A percentile compares a stretch with the other conserved stretches of the same genome.
phyloP scores from a whole-genome alignment of 805 yeast genomes.

The Metschnikowia amazonensis region DNA sequence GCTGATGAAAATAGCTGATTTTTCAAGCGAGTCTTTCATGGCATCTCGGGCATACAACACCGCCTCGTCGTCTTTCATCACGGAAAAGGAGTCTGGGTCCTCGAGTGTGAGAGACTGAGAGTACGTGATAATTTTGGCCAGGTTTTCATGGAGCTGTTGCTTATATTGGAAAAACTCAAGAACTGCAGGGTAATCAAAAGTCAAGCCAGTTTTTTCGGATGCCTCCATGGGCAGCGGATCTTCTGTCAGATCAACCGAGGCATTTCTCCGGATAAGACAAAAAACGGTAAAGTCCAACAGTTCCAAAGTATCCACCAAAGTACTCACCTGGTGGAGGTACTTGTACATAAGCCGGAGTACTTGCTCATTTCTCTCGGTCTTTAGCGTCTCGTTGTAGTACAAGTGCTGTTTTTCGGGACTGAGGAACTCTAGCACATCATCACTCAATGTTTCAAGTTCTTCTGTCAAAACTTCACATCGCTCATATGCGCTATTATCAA shows the following conservation, averaged over 20 bases:
- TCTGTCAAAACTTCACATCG: conserved; percentile 33
- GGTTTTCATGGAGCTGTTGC: conserved; percentile 63
- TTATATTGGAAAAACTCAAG: conserved; percentile 74
- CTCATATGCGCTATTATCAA: conserved; percentile 47
- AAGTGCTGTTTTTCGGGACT: conserved; percentile 34
- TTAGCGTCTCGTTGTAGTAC: conserved; percentile 31
- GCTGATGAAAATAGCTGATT: conserved; percentile 46
- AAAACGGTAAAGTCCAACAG: conserved; percentile 60
- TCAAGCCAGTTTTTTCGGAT: conserved; percentile 18
- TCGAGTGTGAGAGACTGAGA: conserved; percentile 65
- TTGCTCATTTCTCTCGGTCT: conserved; percentile 47
- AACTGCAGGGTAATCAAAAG: conserved; percentile 48
- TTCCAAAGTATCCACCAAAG: conserved; percentile 52
- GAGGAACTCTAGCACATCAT: conserved; percentile 41
- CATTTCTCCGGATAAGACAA: conserved; percentile 36
- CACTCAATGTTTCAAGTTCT: conserved; percentile 36
- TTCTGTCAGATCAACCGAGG: conserved; percentile 10
- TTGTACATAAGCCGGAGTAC: conserved; percentile 53
- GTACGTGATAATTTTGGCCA: conserved; percentile 58
- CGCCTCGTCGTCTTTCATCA: conserved; percentile 55
- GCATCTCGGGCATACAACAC: conserved; percentile 38
- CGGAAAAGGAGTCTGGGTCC: conserved; percentile 72
- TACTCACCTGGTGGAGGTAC: conserved; percentile 45
- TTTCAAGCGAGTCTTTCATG: conserved; percentile 42
- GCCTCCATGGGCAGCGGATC: conserved; percentile 7